A percentile compares a stretch with the other conserved stretches of the same genome.
Conservation (phyloP, 2,329 filamentous ascomycete genomes). For the Pseudogymnoascus pannorum region DNA sequence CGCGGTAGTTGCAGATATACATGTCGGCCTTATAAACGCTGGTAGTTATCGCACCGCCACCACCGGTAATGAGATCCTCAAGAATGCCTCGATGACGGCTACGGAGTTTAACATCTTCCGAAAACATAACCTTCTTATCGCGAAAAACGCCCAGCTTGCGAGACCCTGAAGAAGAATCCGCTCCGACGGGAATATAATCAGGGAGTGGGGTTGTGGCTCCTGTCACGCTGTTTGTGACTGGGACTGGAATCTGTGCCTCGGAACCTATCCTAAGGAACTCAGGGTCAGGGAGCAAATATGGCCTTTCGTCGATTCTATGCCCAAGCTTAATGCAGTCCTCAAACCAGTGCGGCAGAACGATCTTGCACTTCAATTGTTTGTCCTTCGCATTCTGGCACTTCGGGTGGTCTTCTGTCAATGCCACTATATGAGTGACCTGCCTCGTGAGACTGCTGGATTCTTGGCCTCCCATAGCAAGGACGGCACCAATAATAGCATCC, state of each 20-base stretch:
- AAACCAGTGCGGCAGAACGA: conserved; percentile 95
- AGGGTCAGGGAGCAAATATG: conserved; percentile 79
- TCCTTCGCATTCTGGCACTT: conserved; percentile 57
- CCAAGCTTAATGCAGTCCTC: conserved; percentile 93
- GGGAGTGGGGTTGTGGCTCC: conserved; percentile 56
- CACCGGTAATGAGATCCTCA: conserved; percentile 59
- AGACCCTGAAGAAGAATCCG: conserved; percentile 37
- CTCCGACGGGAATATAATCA: conserved; percentile 34
- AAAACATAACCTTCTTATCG: conserved; percentile 70
- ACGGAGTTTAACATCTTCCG: conserved; percentile 64
- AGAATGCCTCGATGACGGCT: conserved; percentile 60
- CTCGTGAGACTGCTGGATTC: conserved; percentile 66
- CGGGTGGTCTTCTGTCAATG: conserved; percentile 65
- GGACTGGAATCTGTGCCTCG: conserved; percentile 49
- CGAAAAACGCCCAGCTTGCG: conserved; percentile 66
- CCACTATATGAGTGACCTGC: conserved; percentile 81
- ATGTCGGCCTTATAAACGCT: conserved; percentile 67
- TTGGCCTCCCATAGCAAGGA: conserved; percentile 80
- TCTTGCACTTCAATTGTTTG: conserved; percentile 65
- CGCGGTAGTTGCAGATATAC: conserved; percentile 80
- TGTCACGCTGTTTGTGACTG: conserved; percentile 52
- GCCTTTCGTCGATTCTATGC: conserved; percentile 79
- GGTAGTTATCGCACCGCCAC: conserved; percentile 62
- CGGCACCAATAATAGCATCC: conserved; percentile 85
- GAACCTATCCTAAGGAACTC: conserved; percentile 62